Evolutionary conservation across 768 basidiomycete species (phyloP).

Genomic region (Pisolithus marmoratus): DNA sequence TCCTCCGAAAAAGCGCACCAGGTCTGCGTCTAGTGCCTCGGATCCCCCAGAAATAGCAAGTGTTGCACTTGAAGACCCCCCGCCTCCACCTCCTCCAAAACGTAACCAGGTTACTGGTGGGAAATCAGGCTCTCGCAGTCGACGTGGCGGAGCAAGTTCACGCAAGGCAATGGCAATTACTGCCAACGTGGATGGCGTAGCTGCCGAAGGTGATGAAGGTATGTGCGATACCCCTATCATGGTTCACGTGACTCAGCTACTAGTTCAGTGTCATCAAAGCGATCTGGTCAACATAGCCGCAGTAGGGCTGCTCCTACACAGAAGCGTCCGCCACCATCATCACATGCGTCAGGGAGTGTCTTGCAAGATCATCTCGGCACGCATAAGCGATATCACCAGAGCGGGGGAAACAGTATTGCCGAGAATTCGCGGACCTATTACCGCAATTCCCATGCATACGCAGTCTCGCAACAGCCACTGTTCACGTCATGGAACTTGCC

Average conservation of each 20-base stretch:
- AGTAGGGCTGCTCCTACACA: conserved; percentile 22
- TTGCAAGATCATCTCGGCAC: conserved; percentile 38
- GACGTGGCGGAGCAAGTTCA: conserved; percentile 24
- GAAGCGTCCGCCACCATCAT: conserved; percentile 27
- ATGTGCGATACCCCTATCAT: conserved; percentile 19
- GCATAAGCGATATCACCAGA: conserved; percentile 43
- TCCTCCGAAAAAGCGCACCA: conserved; percentile 60
- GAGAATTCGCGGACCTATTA: conserved; percentile 57
- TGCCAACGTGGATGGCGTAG: conserved; percentile 17
- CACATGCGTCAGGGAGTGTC: conserved; percentile 26
- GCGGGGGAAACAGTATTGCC: conserved; percentile 32
- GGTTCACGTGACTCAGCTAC: conserved; percentile 32
- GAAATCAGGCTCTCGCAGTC: conserved; percentile 26
- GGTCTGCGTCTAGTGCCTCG: conserved; percentile 69
- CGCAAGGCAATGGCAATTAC: conserved; percentile 18
- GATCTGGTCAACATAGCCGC: conserved; percentile 38
- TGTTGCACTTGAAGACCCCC: conserved; percentile 35
- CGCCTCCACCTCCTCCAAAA: conserved; percentile 27
- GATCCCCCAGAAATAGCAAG: conserved; percentile 44
- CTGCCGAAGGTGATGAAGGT: conserved; percentile 62
- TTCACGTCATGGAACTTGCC: conserved; percentile 88
- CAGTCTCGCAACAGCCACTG: conserved; percentile 70
- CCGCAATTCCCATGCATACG: conserved; percentile 75
- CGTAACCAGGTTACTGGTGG: conserved; percentile 12
- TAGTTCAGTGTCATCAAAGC: conserved; percentile 31